A percentile compares a stretch with the other conserved stretches of the same genome.
These are phyloP conservation scores for Tilletiopsis washingtonensis DNA, from an alignment of 1,284 basidiomycete species.

Conservation along the genomic window DNA sequence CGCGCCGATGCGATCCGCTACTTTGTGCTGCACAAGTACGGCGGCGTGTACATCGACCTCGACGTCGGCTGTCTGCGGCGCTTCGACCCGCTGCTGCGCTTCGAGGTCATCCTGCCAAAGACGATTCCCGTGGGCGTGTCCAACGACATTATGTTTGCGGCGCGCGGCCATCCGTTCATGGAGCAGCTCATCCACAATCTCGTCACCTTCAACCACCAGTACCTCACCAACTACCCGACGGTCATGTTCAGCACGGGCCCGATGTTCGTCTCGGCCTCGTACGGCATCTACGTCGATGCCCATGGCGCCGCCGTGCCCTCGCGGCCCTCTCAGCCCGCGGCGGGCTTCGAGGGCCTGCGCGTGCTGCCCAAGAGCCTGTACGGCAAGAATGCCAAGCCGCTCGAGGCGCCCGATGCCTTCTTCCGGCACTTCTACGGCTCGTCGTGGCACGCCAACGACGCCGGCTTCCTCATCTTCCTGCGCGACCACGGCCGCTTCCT, in stretches of 20 bases:
- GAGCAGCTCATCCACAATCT: conserved; percentile 83
- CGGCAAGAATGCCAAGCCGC: conserved; percentile 83
- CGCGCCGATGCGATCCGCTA: conserved; percentile 96
- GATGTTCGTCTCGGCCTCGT: conserved; percentile 48
- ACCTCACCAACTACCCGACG: conserved; percentile 91
- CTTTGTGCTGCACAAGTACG: conserved; percentile 86
- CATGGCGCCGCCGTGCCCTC: conserved; percentile 84
- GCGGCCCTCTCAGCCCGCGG: conserved; percentile 72
- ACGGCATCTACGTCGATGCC: conserved; percentile 46
- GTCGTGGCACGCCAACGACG: conserved; percentile 62
- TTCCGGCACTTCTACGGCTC: conserved; percentile 84
- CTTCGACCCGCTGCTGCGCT: conserved; percentile 76
- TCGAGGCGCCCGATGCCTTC: conserved; percentile 81
- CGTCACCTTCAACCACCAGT: conserved; percentile 83
- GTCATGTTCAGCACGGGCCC: conserved; percentile 97
- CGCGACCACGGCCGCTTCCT: conserved; percentile 36
- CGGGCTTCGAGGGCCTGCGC: conserved; percentile 53
- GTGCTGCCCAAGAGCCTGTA: conserved; percentile 88
- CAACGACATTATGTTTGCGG: conserved; percentile 92
- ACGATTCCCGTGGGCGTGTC: conserved; percentile 83
- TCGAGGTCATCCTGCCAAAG: conserved; percentile 82
- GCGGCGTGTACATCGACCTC: conserved; percentile 92
- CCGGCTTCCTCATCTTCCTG: conserved; percentile 45
- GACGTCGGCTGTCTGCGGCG: conserved; percentile 91
- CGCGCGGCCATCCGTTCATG: conserved; percentile 79